Evolutionary conservation across 345 rosid species (phyloP), one percentile per base, ranked within the genome.

Genomic region (Eucalyptus grandis): DNA sequence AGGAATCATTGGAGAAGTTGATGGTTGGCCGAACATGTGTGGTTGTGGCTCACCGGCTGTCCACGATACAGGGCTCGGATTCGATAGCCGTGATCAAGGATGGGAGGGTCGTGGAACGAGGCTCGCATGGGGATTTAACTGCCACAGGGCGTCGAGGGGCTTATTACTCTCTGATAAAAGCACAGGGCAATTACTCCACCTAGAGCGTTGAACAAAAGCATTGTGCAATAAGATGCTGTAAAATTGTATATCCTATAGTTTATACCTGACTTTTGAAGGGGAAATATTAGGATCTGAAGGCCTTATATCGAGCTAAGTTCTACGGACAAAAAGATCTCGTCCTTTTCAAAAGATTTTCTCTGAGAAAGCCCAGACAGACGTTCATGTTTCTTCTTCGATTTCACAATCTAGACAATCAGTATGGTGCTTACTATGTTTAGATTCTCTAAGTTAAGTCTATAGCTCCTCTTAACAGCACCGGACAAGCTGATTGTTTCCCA

Each of bases 1-100:
- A 90, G 72, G 92, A 94, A 47, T 93, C 94, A 58, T 11, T 93
- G 47, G 92, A 92, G 90, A 93, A 92, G 91, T 89, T 94, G 91
- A 94, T 92, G 94, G 89, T 89, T 4, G 88, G 91, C 37, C 89
- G 92, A 72, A 94, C 94, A 17, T 89, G 92, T 54, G 92, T 92
- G 14, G 90, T 93, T 9, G 93, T 94, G 44, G 95, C 95, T 87
- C 95, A 92, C 81, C 80, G 93, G 49, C 58, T 94, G 47, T 90
- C 94, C 87, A 93, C 93, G 4, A 90, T 92, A 54, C 92, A 92
- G 31, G 92, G 90, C 86, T 90, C 93, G 37, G 92, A 93, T 85
- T 34, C 65, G 26, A 92, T 92, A 43, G 91, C 90, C 11, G 92
- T 94, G 85, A 89, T 94, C 24, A 91, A 92, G 90, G 90, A 92